phyloP scores from a whole-genome alignment of 2,329 filamentous ascomycete species.

The Sporothrix phasma region DNA sequence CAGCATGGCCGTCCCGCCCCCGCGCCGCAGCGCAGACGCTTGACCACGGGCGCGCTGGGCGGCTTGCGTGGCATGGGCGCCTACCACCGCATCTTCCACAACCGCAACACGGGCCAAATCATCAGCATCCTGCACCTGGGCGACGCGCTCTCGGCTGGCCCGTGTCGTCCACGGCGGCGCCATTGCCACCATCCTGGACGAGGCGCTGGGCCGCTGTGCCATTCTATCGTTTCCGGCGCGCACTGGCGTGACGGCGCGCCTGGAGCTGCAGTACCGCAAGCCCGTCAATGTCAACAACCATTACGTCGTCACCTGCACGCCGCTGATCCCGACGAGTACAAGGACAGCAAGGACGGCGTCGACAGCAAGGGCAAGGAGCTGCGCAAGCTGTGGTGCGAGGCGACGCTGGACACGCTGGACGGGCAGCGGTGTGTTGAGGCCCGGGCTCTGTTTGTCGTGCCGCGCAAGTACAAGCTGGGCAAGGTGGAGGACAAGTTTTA shows the following conservation, averaged over 20 bases:
- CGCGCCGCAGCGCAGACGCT: constrained; percentile 18
- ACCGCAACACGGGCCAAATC: constrained; percentile 45
- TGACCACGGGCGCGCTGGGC: constrained; percentile 35
- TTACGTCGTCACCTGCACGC: constrained; percentile 49
- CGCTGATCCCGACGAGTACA: constrained; percentile 27
- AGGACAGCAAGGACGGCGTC: constrained; percentile 15
- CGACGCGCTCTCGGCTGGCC: constrained; percentile 58
- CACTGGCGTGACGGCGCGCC: constrained; percentile 46
- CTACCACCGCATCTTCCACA: constrained; percentile 55
- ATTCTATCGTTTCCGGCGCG: constrained; percentile 36
- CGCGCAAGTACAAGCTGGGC: constrained; percentile 33
- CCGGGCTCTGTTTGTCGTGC: constrained; percentile 49
- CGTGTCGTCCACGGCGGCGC: constrained; percentile 60
- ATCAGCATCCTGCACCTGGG: constrained; percentile 61
- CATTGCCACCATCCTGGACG: constrained; percentile 58
- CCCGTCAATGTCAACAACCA: constrained; percentile 51
- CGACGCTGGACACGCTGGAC: constrained; percentile 43
- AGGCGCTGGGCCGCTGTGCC: constrained; percentile 56
- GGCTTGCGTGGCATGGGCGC: constrained; percentile 34
- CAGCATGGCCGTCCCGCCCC: background rate
- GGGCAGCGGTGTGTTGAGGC: constrained; percentile 50
- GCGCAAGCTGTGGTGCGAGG: constrained; percentile 45
- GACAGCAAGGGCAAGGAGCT: constrained; percentile 26
- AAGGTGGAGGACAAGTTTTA: constrained; percentile 17
- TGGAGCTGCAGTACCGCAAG: constrained; percentile 52